Percentiles rank a stretch among this genome's conserved stretches.
These are phyloP conservation scores for Coix lacrymajobi DNA, from an alignment of 176 grass and related monocot genomes.

Conservation along the genomic window DNA sequence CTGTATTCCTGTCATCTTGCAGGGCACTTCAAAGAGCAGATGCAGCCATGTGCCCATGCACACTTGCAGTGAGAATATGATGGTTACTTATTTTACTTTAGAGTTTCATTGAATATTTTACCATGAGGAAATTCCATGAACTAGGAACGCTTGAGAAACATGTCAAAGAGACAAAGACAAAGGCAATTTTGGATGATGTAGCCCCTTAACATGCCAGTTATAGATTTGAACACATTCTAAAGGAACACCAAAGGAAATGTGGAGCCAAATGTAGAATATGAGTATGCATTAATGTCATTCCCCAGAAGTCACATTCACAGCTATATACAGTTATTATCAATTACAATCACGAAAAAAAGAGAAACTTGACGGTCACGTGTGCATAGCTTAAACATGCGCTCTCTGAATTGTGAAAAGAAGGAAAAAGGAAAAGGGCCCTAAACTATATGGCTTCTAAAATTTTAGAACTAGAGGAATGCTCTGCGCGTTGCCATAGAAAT, in stretches of 20 bases:
- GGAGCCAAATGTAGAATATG: neutral
- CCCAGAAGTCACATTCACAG: neutral
- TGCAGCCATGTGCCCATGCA: neutral
- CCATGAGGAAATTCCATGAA: neutral
- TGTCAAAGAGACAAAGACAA: neutral
- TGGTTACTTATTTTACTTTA: neutral
- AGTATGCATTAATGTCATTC: neutral
- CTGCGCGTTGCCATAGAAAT: too few relatives aligned
- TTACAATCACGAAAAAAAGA: neutral
- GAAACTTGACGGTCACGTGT: neutral
- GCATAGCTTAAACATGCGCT: neutral
- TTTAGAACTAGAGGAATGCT: too few relatives aligned
- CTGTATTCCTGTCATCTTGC: neutral
- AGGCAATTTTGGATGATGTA: neutral
- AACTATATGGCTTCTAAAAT: neutral
- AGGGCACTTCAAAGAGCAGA: constrained; percentile 3
- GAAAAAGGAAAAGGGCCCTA: neutral
- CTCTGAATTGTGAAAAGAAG: neutral
- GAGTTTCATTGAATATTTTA: neutral
- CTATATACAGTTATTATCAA: neutral
- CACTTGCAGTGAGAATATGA: neutral
- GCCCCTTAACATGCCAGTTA: neutral
- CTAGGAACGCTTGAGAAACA: neutral
- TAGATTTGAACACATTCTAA: neutral
- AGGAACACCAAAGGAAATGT: neutral